phyloP scores from a whole-genome alignment of 306 rosid genomes.

The Clitoria ternatea region DNA sequence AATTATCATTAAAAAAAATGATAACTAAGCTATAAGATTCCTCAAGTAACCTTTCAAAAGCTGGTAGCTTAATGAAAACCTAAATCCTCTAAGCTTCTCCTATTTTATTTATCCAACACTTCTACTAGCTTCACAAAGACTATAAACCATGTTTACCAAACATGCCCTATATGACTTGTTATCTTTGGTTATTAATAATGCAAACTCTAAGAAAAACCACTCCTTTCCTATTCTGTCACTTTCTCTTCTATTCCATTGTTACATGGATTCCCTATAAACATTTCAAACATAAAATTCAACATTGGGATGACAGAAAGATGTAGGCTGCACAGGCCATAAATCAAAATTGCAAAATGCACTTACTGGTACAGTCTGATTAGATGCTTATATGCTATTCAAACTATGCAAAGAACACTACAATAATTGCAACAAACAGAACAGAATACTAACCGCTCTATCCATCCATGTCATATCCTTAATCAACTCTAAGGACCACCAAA shows the following conservation, averaged over 20 bases:
- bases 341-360: slow-evolving; percentile 18
- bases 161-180: no score
- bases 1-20: no score
- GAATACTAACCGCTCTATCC: slow-evolving; percentile 13
- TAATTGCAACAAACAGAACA: slow-evolving; percentile 4
- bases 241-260: neutral
- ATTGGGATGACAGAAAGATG: neutral
- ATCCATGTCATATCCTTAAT: slow-evolving; percentile 19
- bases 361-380: neutral
- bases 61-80: no score
- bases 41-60: no score
- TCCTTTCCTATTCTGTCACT: neutral
- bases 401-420: slow-evolving; percentile 3
- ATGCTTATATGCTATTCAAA: slow-evolving; percentile 2
- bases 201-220: no score
- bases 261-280: neutral
- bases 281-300: neutral
- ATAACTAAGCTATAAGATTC: no score
- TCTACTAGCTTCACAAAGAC: no score
- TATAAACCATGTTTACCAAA: no score
- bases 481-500: slow-evolving; percentile 13
- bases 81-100: no score
- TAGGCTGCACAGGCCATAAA: neutral
- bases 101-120: no score
- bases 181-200: neutral